Base-by-base conservation (phyloP, 2,329 filamentous ascomycete genomes). In the Colletotrichum caudatum region DNA sequence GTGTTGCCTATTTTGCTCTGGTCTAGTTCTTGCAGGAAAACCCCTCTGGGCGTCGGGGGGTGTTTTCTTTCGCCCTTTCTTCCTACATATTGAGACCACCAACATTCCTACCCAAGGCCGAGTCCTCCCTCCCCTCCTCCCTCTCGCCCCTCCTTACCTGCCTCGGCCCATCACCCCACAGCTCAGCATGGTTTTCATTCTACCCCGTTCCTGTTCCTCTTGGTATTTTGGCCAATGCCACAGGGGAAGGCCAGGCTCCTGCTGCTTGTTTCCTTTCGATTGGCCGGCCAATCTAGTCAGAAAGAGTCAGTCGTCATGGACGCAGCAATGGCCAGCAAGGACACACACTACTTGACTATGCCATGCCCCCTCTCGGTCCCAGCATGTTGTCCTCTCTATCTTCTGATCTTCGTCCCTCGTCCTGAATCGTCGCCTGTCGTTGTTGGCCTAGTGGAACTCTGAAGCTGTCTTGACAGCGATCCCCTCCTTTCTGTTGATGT, bases 401-500 rank as follows among this genome's bases (percentile, higher is more conserved):
- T 53, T 20, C 14, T 53, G 26, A 29, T 53, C 18, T 69, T 69
- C 69, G 56, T 64, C 69, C 44, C 26, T 26, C 59, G 50, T 51
- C 29, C 33, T 63, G 72, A 72, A 73, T 73, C 44, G 74, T 75
- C 33, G 26, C 53, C 18, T 53, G 58, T 54, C n/a, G n/a, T 29
- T 12, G n/a, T 71, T 54, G 58, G 53, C 46, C 37, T 69, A n/a
- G 51, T 48, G 44, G 59, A 37, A 56, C 37, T 14, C 39, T 20
- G 37, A 68, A 68, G 64, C 69, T 68, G 69, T 71, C 29, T 54
- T n/a, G 46, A 66, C 67, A 68, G 69, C 57, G 39, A 58, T 68
- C 74, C 75, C 39, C 72, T 75, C 75, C 54, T 74, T 77, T 68
- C 73, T 57, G 64, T 64, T 74, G 69, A 58, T 60, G 64, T 65